Evolutionary conservation across 805 yeast species (phyloP), one percentile per base, ranked within the genome.

Genomic region (Barnettozyma sucrosica): DNA sequence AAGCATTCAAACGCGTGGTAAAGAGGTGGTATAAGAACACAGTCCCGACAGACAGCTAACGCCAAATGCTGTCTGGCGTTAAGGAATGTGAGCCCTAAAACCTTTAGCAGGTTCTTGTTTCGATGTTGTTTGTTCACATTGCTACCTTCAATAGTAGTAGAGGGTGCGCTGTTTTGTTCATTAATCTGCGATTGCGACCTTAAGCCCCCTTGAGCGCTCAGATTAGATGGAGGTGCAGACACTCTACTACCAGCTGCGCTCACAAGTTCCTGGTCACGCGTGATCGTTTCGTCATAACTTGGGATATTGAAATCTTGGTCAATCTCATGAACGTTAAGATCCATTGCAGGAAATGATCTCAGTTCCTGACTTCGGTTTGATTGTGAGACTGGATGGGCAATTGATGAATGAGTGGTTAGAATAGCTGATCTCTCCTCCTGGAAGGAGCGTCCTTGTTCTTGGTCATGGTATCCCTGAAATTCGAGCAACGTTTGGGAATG

Each of bases 21-120:
- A 9, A 81, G 58, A n/a, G 85, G 77, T 1, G 89, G 87, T 7
- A 83, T 64, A 5, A 89, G 68, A 2, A 95, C 86, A 25, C 87
- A 68, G 56, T 88, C 93, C 42, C 95, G 71, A 54, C 92, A 83
- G n/a, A 81, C 65, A 0, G 93, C 89, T 51, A 88, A 71, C 5
- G 84, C 74, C 50, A 85, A 74, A 61, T 87, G 93, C 56, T 87
- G 89, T 51, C 80, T 74, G 2, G 93, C 86, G 50, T 83, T 83
- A 51, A 88, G 68, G 53, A 87, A 79, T 53, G 79, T 80, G 48
- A 88, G 69, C 0, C 95, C 92, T 20, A 86, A 63, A 26, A 74
- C 70, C 60, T 85, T 85, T 41, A 80, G 59, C 10, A 52, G 38
- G n/a, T 49, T 47, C 37, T 47, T 42, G 34, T 44, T 46, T 14